Percentiles rank a stretch among this genome's conserved stretches.
phyloP scores from a whole-genome alignment of 106 monocot genomes.

The Ottelia alismoides region DNA sequence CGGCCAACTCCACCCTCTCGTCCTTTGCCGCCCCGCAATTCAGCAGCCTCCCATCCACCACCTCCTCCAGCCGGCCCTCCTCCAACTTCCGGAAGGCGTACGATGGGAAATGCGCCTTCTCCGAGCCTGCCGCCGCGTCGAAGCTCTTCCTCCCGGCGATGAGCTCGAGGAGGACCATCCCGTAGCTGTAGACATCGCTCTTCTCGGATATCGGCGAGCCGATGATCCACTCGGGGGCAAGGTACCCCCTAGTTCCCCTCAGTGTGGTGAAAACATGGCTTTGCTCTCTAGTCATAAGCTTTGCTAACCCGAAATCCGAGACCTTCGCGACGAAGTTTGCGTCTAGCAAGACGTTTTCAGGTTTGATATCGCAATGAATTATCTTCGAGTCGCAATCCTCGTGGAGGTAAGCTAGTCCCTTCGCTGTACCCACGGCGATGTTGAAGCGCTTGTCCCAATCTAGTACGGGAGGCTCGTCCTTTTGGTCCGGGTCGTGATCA shows the following conservation, averaged over 20 bases:
- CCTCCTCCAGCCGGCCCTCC: constrained; percentile 40
- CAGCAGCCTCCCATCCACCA: constrained; percentile 27
- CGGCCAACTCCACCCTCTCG: constrained; percentile 21
- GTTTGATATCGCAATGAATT: constrained; percentile 14
- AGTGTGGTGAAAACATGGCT: too few species aligned
- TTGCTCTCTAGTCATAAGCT: constrained; percentile 8
- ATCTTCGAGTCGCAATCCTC: constrained; percentile 13
- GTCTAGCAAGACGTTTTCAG: constrained; percentile 9
- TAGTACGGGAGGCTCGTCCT: constrained; percentile 18
- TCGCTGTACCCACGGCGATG: too few species aligned
- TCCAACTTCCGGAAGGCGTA: constrained; percentile 60
- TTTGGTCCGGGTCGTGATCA: constrained; percentile 13
- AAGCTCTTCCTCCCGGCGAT: too few species aligned
- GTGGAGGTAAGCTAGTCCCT: too few species aligned
- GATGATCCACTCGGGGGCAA: too few species aligned
- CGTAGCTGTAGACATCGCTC: too few species aligned
- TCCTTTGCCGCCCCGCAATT: constrained; percentile 22
- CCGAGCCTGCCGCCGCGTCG: too few species aligned
- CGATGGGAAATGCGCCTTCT: too few species aligned
- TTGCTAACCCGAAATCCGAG: constrained; percentile 35
- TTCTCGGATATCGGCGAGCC: too few species aligned
- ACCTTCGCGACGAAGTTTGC: constrained; percentile 5
- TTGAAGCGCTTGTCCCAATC: too few species aligned
- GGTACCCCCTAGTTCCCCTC: too few species aligned
- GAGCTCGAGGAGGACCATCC: too few species aligned